Conservation (phyloP, 192 early-diverging fungal species). For the Coemansia sp. region DNA sequence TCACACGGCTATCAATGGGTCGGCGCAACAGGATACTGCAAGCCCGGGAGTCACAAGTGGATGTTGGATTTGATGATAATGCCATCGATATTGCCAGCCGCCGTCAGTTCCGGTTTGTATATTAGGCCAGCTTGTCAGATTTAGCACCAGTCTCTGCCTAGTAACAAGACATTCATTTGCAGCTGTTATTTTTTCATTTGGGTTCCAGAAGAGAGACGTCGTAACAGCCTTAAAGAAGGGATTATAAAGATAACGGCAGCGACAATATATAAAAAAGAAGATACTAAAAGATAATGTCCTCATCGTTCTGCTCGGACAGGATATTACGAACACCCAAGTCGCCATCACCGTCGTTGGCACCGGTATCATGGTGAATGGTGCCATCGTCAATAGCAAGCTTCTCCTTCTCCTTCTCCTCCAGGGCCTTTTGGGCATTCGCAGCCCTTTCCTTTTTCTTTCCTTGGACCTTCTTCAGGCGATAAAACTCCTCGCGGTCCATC, state of each 20-base stretch:
- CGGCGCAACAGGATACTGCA: conserved; percentile 26
- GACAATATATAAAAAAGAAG: neutral
- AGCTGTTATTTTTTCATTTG: no score
- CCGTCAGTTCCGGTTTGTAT: conserved; percentile 13
- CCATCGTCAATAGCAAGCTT: conserved; percentile 8
- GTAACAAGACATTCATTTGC: no score
- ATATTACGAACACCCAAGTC: conserved; percentile 32
- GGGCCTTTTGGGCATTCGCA: conserved; percentile 44
- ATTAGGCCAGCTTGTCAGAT: no score
- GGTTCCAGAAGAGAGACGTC: no score
- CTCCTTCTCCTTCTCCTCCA: conserved; percentile 32
- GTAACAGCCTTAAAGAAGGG: no score
- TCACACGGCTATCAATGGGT: conserved; percentile 40
- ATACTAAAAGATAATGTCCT: conserved; percentile 63
- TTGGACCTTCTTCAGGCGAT: conserved; percentile 97
- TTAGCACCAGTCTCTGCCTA: no score
- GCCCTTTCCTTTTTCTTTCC: conserved; percentile 94
- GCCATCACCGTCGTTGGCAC: neutral
- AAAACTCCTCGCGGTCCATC: conserved; percentile 99
- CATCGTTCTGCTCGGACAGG: conserved; percentile 55
- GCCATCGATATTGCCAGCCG: neutral
- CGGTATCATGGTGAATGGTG: neutral
- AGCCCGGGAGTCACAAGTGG: neutral
- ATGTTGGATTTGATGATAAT: neutral
- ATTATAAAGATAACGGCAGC: neutral